phyloP scores from a whole-genome alignment of 352 stramenopile genomes.

The Phytophthora sojae region DNA sequence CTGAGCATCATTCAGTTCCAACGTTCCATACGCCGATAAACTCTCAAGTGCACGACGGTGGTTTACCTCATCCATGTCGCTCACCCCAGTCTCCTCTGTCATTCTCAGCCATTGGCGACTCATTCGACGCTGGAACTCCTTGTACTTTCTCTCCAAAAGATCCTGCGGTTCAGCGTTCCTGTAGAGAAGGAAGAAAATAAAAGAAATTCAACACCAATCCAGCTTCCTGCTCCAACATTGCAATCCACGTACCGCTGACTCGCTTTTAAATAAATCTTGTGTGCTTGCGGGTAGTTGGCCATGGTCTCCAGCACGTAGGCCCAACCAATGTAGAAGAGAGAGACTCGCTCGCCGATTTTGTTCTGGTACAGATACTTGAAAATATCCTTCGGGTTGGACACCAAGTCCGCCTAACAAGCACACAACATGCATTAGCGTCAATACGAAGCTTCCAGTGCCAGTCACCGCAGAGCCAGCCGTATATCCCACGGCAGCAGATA shows the following conservation, averaged over 20 bases:
- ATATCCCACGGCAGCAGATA: slow-evolving; percentile 2
- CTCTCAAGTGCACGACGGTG: slow-evolving; percentile 70
- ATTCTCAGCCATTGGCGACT: slow-evolving; percentile 83
- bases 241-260: slow-evolving; percentile 77
- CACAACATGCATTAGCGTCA: not conserved
- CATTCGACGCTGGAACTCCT: slow-evolving; percentile 87
- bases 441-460: not conserved
- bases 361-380: slow-evolving; percentile 91
- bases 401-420: slow-evolving; percentile 71
- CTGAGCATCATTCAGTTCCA: slow-evolving; percentile 61
- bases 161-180: slow-evolving; percentile 80
- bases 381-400: slow-evolving; percentile 89
- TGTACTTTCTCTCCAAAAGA: slow-evolving; percentile 76
- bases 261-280: slow-evolving; percentile 90
- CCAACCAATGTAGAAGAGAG: slow-evolving; percentile 89
- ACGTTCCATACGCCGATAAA: slow-evolving; percentile 53
- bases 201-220: not conserved
- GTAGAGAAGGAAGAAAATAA: not conserved
- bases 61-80: slow-evolving; percentile 46
- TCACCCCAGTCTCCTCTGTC: slow-evolving; percentile 47
- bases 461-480: not conserved
- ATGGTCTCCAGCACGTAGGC: slow-evolving; percentile 84
- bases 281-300: slow-evolving; percentile 81
- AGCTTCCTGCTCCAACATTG: not conserved
- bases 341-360: slow-evolving; percentile 84